A percentile compares a stretch with the other conserved stretches of the same genome.
phyloP scores from a whole-genome alignment of 768 basidiomycete genomes.

The Hygrocybe punicea region DNA sequence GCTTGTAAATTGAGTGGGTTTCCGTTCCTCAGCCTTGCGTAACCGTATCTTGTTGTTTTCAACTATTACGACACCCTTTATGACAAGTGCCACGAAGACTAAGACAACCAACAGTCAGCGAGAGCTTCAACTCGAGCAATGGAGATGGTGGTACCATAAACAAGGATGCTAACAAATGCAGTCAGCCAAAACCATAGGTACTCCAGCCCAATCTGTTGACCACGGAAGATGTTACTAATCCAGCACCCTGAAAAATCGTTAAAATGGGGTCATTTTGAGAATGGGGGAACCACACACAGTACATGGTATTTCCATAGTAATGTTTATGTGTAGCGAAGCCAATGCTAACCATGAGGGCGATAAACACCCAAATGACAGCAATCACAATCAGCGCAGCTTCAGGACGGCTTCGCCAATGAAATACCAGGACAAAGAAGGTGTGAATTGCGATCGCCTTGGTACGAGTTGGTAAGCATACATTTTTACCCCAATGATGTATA shows the following conservation, averaged over 20 bases:
- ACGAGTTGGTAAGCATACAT: background rate
- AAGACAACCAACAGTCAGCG: background rate
- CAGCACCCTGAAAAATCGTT: conserved; percentile 39
- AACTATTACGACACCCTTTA: background rate
- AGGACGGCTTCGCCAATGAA: conserved; percentile 28
- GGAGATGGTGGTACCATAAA: conserved; percentile 38
- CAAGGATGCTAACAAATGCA: conserved; percentile 35
- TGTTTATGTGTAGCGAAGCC: conserved; percentile 30
- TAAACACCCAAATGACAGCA: conserved; percentile 31
- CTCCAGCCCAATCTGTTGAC: conserved; percentile 40
- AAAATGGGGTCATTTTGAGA: background rate
- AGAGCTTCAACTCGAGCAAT: background rate
- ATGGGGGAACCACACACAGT: conserved; percentile 23
- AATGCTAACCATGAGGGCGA: conserved; percentile 34
- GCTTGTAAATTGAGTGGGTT: background rate
- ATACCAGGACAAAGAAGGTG: conserved; percentile 39
- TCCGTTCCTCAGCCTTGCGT: background rate
- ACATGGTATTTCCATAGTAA: conserved; percentile 38
- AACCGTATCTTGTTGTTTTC: background rate
- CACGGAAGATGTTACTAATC: conserved; percentile 33
- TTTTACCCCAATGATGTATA: background rate
- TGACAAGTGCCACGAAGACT: conserved; percentile 19
- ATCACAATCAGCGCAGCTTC: conserved; percentile 30
- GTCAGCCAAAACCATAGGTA: conserved; percentile 46
- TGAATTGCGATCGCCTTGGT: conserved; percentile 35